Evolutionary conservation across 169 alveolate species (phyloP), one percentile per base, ranked within the genome.

Genomic region (Cryptosporidium andersoni): DNA sequence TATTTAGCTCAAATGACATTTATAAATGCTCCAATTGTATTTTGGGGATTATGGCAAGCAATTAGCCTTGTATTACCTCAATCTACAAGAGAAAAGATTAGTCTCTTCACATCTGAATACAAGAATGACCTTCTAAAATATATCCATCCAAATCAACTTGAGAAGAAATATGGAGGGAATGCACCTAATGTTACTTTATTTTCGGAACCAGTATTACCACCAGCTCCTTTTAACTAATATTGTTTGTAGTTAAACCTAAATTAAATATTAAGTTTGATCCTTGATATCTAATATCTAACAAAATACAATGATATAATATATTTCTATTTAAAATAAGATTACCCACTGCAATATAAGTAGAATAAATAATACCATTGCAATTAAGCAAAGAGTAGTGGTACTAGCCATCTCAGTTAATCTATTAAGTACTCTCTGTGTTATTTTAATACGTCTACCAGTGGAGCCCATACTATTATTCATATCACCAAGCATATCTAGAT

Each of bases 21-120:
- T 60, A 53, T 90, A 47, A 88, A 90, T 36, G 64, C 93, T 12
- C 90, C 91, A 7, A 81, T 88, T 8, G 80, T 90, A 12, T 88
- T 88, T 47, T 88, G 91, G 91, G 89, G 93, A 4, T 51, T 90
- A 7, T 90, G 93, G 93, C 91, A 90, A 67, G 85, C 90, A 47
- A 82, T 90, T 43, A 81, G 91, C 43, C 81, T 88, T 3, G 91
- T 90, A 51, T 82, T 90, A n/a, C 93, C 92, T 45, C 85, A 74
- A 47, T 74, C 85, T 14, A 74, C 85, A 3, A 11, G 85, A 16
- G 85, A 74, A 34, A 74, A 74, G 16, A 74, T 74, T 12, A 53
- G 40, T 8, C 36, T 74, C 16, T 74, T 66, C 11, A 74, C 85
- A 6, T 74, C 85, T 14, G 85, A 74, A 51, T 74, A 74, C n/a